Conservation (phyloP, 2,329 filamentous ascomycete genomes). For the Verticillium longisporum region DNA sequence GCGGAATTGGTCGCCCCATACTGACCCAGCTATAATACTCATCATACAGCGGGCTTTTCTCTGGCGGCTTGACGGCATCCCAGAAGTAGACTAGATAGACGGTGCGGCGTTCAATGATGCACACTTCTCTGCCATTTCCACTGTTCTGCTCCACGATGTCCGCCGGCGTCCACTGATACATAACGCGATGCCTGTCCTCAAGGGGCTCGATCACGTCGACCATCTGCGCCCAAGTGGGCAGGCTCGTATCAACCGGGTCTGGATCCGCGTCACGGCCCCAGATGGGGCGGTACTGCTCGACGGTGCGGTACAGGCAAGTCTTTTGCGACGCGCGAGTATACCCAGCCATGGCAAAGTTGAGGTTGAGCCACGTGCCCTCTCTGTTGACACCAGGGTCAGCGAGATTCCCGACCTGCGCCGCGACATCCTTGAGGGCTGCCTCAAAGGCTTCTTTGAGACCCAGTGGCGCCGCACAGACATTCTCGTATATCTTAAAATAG, state of each 20-base stretch:
- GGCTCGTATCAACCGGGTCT: neutral
- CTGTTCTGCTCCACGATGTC: neutral
- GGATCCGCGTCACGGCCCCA: neutral
- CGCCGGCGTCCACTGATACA: neutral
- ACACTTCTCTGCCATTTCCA: neutral
- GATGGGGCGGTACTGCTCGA: neutral
- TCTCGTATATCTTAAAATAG: neutral
- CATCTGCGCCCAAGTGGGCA: neutral
- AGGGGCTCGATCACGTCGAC: neutral
- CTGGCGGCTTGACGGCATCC: neutral
- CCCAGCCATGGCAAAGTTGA: constrained; percentile 2
- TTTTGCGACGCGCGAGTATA: neutral
- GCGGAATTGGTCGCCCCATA: neutral
- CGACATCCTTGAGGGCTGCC: neutral
- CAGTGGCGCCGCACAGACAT: neutral
- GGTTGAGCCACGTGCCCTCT: constrained; percentile 4
- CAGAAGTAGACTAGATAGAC: neutral
- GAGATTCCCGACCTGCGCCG: neutral
- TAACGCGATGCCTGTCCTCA: neutral
- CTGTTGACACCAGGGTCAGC: neutral
- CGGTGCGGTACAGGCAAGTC: neutral
- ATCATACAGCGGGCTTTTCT: neutral
- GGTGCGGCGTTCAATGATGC: neutral
- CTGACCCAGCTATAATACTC: neutral
- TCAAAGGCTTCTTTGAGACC: neutral